Base-by-base conservation (phyloP, 148 eudicot species). In the Fagopyrum esculentum region DNA sequence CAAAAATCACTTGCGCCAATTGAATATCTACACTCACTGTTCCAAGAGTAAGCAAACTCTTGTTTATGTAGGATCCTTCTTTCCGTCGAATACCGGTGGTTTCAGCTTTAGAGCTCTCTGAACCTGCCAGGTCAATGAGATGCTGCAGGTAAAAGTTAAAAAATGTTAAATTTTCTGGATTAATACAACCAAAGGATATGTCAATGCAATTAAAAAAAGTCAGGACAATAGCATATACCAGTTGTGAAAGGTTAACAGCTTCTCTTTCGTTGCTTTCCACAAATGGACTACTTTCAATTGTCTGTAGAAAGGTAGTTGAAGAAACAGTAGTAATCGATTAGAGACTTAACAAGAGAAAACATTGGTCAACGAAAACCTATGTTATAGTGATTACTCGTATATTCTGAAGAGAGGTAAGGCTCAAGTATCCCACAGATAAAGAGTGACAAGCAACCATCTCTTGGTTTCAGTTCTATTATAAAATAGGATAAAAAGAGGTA, bases 91-190 rank as follows among this genome's bases (percentile, higher is more conserved):
- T 83, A 71, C 99, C 97, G 73, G 86, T 87, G 73, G 99, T 95
- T 86, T 89, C 99, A n/a, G 90, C 97, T 85, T 85, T 95, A 59
- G 99, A 95, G 86, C 99, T 95, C 87, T 95, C 99, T 46, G 99
- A 95, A 90, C 99, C 99, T 83, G 99, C 99, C 94, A 95, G 94
- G 86, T 95, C 99, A 79, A 95, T 95, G 80, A 95, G 92, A 89
- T 95, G 91, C 99, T 95, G 94, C 97, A 92, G 74, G 77, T 75
- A 81, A 80, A 87, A 84, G 86, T 79, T 74, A 82, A 79, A 35
- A 83, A 73, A 66, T 22, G 45, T 35, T 77, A 83, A 66, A 69
- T 56, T 48, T 64, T 75, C 77, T 71, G 69, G 79, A 47, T 71
- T 13, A 74, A 2, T 35, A 43, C 40, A 66, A 15, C 40, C 47